A percentile compares a stretch with the other conserved stretches of the same genome.
Conservation (phyloP, 345 rosid genomes). For the Syzygium aromaticum region DNA sequence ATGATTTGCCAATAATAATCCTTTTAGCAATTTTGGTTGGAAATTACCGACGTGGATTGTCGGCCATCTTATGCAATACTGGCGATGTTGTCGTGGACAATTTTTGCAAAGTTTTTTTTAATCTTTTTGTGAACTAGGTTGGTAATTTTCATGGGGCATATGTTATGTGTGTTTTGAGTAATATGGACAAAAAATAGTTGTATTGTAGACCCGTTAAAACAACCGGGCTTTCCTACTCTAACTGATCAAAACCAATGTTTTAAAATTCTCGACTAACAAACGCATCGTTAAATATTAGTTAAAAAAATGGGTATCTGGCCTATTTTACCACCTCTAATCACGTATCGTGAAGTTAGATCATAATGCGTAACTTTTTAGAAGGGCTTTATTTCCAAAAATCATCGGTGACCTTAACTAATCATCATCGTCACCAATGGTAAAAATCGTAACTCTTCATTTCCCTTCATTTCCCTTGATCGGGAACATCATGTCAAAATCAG, state of each 20-base stretch:
- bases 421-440: neutral
- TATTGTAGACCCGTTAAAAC: neutral
- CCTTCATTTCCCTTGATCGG: neutral
- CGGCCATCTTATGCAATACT: fast-evolving
- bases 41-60: too few species aligned
- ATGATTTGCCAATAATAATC: too few species aligned
- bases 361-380: neutral
- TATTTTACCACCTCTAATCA: neutral
- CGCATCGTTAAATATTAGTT: neutral
- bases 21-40: neutral
- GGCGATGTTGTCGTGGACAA: too few species aligned
- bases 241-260: fast-evolving
- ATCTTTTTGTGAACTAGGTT: neutral
- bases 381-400: too few species aligned
- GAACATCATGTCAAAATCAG: neutral
- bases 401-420: neutral
- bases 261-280: neutral
- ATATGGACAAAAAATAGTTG: neutral
- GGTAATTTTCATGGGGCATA: neutral
- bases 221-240: neutral
- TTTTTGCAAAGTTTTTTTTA: too few species aligned
- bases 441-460: too few species aligned
- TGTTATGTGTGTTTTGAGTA: neutral
- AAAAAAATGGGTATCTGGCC: neutral
- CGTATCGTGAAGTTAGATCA: neutral